Evolutionary conservation across 2,329 filamentous ascomycete species (phyloP), one percentile per base, ranked within the genome.

Genomic region (Xenoacremonium recifei): DNA sequence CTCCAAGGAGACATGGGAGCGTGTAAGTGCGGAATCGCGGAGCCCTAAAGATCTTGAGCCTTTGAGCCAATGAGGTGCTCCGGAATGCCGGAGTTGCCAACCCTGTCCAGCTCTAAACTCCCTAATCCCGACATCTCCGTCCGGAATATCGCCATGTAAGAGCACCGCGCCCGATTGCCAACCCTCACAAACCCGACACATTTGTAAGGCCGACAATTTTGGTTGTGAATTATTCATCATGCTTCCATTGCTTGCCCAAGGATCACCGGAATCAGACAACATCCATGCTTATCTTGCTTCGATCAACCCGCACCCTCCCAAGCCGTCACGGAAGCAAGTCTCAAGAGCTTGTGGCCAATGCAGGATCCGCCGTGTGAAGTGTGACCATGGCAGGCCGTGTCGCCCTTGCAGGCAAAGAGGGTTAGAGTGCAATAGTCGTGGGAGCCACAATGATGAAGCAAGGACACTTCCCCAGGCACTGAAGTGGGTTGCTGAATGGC

Each of bases 291-390:
- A 23, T 9, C 19, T 17, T 3, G 13, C 16, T 5, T 6, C 17
- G 13, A 11, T 27, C 27, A 12, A 27, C 23, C 20, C 32, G 16
- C 21, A 10, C 16, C 12, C 20, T 20, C 10, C 5, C 18, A 49
- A 33, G 25, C 47, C 38, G 7, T 18, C 40, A 7, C 42, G 53
- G 38, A 55, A 53, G 21, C 53, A 56, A 16, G 53, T 56, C 13
- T 51, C 53, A 2, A 33, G 50, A 21, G 53, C 53, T 4, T 56
- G 53, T 19, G 53, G 55, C 34, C 45, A 47, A 32, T 57, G 53
- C 20, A 50, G 53, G 10, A 35, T 45, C 3, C 39, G 49, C 13
- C 47, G 53, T 7, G 50, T 54, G 17, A 57, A 53, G 16, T 57
- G 53, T 31, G 53, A 57, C 25, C 44, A 51, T 13, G 50, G 48